Conservation (phyloP, 257 asterid genomes). For the Nicotiana paniculata region DNA sequence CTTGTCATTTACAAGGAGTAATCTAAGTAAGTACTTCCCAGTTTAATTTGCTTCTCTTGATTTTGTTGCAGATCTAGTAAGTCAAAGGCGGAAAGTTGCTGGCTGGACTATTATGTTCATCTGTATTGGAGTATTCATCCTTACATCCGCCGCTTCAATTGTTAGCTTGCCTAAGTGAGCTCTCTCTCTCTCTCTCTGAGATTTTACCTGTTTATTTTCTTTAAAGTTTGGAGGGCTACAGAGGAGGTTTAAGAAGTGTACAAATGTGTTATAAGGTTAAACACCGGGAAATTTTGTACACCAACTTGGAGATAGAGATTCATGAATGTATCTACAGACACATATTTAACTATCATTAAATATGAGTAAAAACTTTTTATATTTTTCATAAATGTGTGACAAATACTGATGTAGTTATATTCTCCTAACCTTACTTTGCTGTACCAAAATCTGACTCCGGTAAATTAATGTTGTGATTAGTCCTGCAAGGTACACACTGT, state of each 20-base stretch:
- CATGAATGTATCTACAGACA: not conserved
- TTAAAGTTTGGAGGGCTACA: not conserved
- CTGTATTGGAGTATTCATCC: constrained; percentile 66
- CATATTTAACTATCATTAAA: not conserved
- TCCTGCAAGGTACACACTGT: constrained; percentile 49
- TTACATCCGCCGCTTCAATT: constrained; percentile 76
- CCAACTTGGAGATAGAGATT: not conserved
- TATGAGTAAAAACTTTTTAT: not conserved
- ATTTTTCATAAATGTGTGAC: not conserved
- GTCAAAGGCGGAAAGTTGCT: constrained; percentile 71
- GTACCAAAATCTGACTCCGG: not conserved
- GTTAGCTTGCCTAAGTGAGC: constrained; percentile 52
- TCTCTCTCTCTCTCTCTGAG: not conserved
- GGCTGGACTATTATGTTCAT: constrained; percentile 78
- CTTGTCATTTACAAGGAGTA: not conserved
- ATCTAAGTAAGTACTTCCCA: not conserved
- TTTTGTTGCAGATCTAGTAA: constrained; percentile 34
- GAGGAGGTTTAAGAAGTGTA: not conserved
- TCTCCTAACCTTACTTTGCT: not conserved
- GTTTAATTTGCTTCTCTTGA: not conserved
- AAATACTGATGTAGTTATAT: not conserved
- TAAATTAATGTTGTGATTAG: constrained; percentile 23
- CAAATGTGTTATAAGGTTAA: not conserved
- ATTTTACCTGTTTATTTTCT: not conserved
- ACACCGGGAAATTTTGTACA: not conserved